Conservation (phyloP, 805 yeast species). For the Candida rishiriensis region DNA sequence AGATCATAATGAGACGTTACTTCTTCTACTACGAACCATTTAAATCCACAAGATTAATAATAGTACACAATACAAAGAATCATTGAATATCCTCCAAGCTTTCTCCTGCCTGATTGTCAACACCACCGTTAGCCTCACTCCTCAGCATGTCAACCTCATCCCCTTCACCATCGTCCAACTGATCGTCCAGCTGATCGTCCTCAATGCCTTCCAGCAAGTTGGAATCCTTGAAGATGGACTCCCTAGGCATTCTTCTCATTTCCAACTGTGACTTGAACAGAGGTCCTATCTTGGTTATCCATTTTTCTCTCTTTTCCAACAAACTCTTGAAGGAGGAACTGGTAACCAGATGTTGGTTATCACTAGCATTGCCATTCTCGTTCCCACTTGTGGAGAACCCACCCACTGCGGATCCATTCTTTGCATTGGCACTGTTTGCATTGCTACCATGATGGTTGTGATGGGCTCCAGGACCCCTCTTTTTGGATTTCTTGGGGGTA, state of each 20-base stretch:
- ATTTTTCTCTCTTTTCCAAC: conserved; percentile 78
- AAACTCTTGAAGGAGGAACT: conserved; percentile 74
- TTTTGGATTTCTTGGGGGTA: conserved; percentile 58
- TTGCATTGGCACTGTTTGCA: not conserved
- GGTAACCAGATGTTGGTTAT: conserved; percentile 60
- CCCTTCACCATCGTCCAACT: conserved; percentile 9
- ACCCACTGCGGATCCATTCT: not conserved
- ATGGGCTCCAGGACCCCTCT: conserved; percentile 32
- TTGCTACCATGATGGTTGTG: conserved; percentile 14
- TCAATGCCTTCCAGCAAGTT: conserved; percentile 15
- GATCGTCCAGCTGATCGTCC: conserved; percentile 23
- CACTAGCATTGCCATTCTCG: conserved; percentile 22
- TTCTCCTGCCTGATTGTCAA: conserved; percentile 12
- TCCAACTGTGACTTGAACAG: conserved; percentile 62
- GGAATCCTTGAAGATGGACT: conserved; percentile 45
- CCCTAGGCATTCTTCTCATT: conserved; percentile 73
- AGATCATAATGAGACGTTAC: too few species aligned
- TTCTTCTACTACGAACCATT: too few species aligned
- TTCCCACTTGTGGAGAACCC: conserved; percentile 7
- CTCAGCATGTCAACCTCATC: conserved; percentile 15
- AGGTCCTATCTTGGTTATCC: conserved; percentile 89
- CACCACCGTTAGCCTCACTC: conserved; percentile 7
- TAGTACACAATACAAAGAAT: not conserved
- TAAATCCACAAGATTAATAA: not conserved
- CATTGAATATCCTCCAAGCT: conserved; percentile 11